Evolutionary conservation across 306 rosid species (phyloP), one percentile per base, ranked within the genome.

Genomic region (Malus asiatica): DNA sequence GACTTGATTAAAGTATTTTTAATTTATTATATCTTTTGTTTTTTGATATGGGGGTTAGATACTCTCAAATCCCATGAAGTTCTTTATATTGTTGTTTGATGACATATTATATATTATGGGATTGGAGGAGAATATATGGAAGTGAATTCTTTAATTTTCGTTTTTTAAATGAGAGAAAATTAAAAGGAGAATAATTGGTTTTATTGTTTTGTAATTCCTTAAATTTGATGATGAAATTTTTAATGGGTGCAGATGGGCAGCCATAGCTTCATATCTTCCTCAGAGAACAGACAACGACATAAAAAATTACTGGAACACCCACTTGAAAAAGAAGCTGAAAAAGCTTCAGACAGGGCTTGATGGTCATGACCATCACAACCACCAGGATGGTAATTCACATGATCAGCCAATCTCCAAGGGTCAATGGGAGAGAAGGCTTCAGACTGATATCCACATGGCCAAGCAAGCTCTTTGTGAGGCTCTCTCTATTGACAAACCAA

Each of bases 401-500:
- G 53, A 68, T 40, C 53, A 74, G 77, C 61, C 75, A 72, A 51
- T 79, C 59, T 71, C 88, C 11, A 94, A 89, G 70, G 98, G 98
- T 30, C 96, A 94, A 76, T 94, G 98, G 98, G 98, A 92, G 83
- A 90, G 96, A 83, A 90, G 88, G 83, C 88, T 94, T 61, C 98
- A 94, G 73, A 94, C 97, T 25, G 96, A 94, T 75, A 94, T 94
- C 60, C 84, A 94, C 69, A 85, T 77, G 87, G 98, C 98, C 71
- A 94, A 90, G 35, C 91, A 87, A 83, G 98, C 96, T 63, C 81
- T 94, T 14, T 81, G 89, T 68, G 93, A 94, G 55, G 98, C 98
- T 33, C 85, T 94, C 29, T 94, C 98, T 52, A 88, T 94, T 35
- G 84, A 87, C 79, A 83, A 83, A 32, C 66, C 85, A 73, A 80